Evolutionary conservation across 2,329 filamentous ascomycete genomes (phyloP), one percentile per base, ranked within the genome.

Genomic region (Fusarium sp.): DNA sequence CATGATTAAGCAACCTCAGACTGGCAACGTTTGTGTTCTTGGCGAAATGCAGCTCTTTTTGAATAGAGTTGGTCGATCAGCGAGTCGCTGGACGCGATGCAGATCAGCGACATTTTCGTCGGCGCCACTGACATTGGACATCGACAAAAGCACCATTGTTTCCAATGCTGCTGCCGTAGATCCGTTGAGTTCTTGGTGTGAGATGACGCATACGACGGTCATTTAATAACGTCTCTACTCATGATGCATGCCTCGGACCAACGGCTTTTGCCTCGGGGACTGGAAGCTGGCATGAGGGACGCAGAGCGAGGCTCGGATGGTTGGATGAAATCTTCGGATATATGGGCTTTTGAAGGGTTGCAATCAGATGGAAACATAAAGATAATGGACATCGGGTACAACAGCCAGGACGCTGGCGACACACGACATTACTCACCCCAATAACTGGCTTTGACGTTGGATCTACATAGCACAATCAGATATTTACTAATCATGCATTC

Each of bases 351-450:
- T n/a, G n/a, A n/a, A n/a, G n/a, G n/a, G n/a, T n/a, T n/a, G n/a
- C n/a, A n/a, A n/a, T 12, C 7, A 15, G 22, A 18, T n/a, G 4
- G 2, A 9, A 35, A 6, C 9, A n/a, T 24, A 12, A 2, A 6
- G 3, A 24, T 7, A 18, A 14, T 20, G 8, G n/a, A 11, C 4
- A 20, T 35, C 1, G 4, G 3, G 17, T 20, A 6, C 3, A 15
- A 4, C 3, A 4, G 3, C 10, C 3, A 3, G 3, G n/a, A 35
- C n/a, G 6, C 17, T 24, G 17, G 6, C 33, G 14, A 13, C 13
- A 22, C 12, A n/a, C 1, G 22, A 24, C 4, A 7, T 0, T 9
- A 10, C 12, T 26, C 4, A 18, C n/a, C 31, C 31, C 9, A 1
- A 20, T 2, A 36, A 17, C 13, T 26, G 17, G 17, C 6, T 8